Conservation (phyloP, 345 rosid species). For the Rhizophora mangle region DNA sequence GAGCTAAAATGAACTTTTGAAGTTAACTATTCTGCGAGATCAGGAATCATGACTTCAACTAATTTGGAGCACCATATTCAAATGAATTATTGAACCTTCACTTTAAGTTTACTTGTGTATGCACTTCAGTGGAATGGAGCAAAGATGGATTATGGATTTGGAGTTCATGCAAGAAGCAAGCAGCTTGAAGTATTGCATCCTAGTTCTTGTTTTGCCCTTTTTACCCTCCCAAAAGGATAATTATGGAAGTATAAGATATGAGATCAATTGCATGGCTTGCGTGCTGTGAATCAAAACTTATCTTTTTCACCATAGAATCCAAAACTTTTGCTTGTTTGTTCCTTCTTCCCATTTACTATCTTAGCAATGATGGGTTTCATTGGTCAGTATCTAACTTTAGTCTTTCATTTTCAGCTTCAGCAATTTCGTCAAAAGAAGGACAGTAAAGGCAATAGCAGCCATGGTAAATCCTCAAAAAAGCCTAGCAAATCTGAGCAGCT, state of each 20-base stretch:
- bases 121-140: not conserved
- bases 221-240: no score
- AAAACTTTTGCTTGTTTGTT: not conserved
- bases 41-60: no score
- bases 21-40: no score
- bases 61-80: no score
- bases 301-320: not conserved
- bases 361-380: not conserved
- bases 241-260: no score
- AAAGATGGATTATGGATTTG: not conserved
- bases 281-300: no score
- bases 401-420: slow-evolving; percentile 65
- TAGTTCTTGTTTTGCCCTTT: not conserved
- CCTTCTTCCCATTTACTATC: not conserved
- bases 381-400: slow-evolving; percentile 10
- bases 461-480: slow-evolving; percentile 67
- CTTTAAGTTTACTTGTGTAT: no score
- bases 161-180: not conserved
- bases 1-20: no score
- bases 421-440: slow-evolving; percentile 96
- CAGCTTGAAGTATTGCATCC: not conserved
- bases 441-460: slow-evolving; percentile 64
- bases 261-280: not conserved
- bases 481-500: slow-evolving; percentile 52
- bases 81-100: no score